Evolutionary conservation across 192 early-diverging fungal genomes (phyloP).

Genomic region (Entomortierella lignicola): DNA sequence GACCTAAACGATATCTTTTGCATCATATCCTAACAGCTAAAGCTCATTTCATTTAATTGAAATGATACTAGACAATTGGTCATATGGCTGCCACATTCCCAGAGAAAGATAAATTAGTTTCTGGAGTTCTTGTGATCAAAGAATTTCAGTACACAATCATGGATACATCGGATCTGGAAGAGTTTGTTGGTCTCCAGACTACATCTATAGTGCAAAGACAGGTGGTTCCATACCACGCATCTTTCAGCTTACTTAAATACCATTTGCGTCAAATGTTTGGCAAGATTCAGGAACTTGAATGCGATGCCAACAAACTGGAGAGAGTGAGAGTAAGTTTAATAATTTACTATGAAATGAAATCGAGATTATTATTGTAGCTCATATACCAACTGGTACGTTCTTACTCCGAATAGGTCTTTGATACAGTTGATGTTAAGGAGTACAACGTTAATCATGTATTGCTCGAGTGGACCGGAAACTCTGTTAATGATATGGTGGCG

Average conservation of each 20-base stretch:
- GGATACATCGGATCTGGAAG: constrained; percentile 80
- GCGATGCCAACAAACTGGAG: constrained; percentile 37
- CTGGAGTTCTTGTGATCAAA: constrained; percentile 87
- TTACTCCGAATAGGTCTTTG: constrained; percentile 47
- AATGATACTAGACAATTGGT: constrained; percentile 77
- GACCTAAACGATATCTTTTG: not conserved
- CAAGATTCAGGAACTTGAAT: constrained; percentile 61
- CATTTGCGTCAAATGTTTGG: constrained; percentile 98
- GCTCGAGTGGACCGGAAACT: constrained; percentile 92
- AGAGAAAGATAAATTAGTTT: constrained; percentile 69
- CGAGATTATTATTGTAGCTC: not conserved
- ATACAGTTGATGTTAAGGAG: constrained; percentile 80
- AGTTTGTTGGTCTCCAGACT: constrained; percentile 83
- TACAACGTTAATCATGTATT: constrained; percentile 68
- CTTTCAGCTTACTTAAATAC: constrained; percentile 84
- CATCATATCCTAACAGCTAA: too few species aligned
- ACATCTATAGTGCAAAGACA: constrained; percentile 84
- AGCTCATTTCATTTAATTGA: not conserved
- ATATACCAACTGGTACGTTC: not conserved
- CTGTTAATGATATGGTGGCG: constrained; percentile 95
- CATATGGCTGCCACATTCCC: constrained; percentile 81
- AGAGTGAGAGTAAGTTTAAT: constrained; percentile 42
- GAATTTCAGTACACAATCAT: constrained; percentile 94
- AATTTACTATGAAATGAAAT: not conserved
- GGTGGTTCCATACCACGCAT: constrained; percentile 78